Conservation (phyloP, 1,139 yeast genomes). For the Candida sanyaensis region DNA sequence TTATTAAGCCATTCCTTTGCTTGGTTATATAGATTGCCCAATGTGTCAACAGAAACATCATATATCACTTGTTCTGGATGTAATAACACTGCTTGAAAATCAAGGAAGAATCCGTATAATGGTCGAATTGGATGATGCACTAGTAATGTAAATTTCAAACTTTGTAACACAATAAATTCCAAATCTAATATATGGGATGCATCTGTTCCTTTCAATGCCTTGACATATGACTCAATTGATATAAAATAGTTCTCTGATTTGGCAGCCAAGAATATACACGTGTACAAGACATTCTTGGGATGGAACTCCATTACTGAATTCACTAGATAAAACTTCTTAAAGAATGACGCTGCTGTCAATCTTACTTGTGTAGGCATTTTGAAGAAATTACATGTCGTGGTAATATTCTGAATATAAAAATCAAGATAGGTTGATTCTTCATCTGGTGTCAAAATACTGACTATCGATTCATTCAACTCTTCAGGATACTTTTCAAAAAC, state of each 20-base stretch:
- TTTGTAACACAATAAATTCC: slow-evolving; percentile 75
- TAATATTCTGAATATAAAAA: slow-evolving; percentile 72
- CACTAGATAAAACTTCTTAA: slow-evolving; percentile 76
- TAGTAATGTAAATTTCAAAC: slow-evolving; percentile 73
- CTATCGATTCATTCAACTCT: slow-evolving; percentile 28
- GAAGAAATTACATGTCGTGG: slow-evolving; percentile 50
- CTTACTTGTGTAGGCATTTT: slow-evolving; percentile 52
- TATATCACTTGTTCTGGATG: slow-evolving; percentile 37
- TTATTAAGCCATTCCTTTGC: slow-evolving; percentile 68
- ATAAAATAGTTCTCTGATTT: slow-evolving; percentile 91
- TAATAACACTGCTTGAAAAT: slow-evolving; percentile 67
- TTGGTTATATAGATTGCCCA: slow-evolving; percentile 62
- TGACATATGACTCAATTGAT: slow-evolving; percentile 78
- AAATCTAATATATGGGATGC: slow-evolving; percentile 69
- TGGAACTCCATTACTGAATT: slow-evolving; percentile 85
- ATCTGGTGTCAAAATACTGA: slow-evolving; percentile 53
- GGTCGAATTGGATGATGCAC: slow-evolving; percentile 91
- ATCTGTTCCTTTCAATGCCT: slow-evolving; percentile 64
- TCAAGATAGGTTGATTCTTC: slow-evolving; percentile 72
- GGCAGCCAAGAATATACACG: slow-evolving; percentile 89
- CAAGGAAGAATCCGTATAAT: slow-evolving; percentile 88
- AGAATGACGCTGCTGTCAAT: slow-evolving; percentile 85
- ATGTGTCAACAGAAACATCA: slow-evolving; percentile 42
- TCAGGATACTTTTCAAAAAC: slow-evolving; percentile 25
- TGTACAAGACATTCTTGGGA: slow-evolving; percentile 79